Evolutionary conservation across 176 grass and related monocot species (phyloP).

Genomic region (Hordeum vulgare): MorexV3_pseudomolecules_assembly NC_058522.1:483451757-483452256

Average conservation of each 20-base stretch:
- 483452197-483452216: constrained; percentile 8
- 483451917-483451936: constrained; percentile 18
- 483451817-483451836: background rate
- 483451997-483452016: background rate
- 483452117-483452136: no score
- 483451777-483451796: background rate
- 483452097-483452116: background rate
- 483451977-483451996: constrained; percentile 6
- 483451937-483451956: background rate
- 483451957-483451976: background rate
- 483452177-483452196: background rate
- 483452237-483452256: background rate
- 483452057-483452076: background rate
- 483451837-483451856: background rate
- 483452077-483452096: background rate
- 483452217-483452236: background rate
- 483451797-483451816: background rate
- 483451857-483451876: background rate
- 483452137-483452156: background rate
- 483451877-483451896: constrained; percentile 1
- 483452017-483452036: background rate
- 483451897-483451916: background rate
- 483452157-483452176: background rate
- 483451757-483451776: background rate
- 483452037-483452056: background rate